These are phyloP conservation scores for Microbotryum lychnidis-dioicae DNA, from an alignment of 1,284 basidiomycete species.

Conservation along the genomic window DNA sequence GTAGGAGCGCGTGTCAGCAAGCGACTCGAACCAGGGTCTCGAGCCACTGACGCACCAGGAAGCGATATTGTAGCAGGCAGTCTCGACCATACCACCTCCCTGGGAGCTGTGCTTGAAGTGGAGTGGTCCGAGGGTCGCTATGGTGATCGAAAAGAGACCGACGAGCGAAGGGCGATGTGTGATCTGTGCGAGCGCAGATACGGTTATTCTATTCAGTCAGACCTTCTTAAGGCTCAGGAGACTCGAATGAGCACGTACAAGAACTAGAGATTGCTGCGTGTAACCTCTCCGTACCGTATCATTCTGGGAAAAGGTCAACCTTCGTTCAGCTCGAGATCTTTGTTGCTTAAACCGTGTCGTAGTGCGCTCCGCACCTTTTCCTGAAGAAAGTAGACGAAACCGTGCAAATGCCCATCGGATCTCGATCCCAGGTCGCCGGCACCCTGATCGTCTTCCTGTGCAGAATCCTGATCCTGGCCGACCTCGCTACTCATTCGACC, in stretches of 20 bases:
- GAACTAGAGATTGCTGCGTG: conserved; percentile 49
- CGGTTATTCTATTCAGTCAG: background rate
- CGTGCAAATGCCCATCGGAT: conserved; percentile 65
- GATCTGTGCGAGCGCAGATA: conserved; percentile 10
- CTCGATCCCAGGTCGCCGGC: conserved; percentile 34
- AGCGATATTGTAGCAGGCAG: conserved; percentile 74
- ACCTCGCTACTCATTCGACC: background rate
- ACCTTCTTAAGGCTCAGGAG: no score
- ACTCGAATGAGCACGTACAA: background rate
- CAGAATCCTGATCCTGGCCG: conserved; percentile 29
- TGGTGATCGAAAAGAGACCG: conserved; percentile 61
- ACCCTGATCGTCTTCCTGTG: conserved; percentile 41
- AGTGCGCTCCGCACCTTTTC: conserved; percentile 15
- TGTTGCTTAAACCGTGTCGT: no score
- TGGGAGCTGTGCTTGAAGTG: conserved; percentile 53
- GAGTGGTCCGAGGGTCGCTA: conserved; percentile 63
- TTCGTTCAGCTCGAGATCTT: no score
- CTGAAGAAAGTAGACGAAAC: conserved; percentile 52
- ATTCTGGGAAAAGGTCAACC: conserved; percentile 41
- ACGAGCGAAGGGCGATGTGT: conserved; percentile 76
- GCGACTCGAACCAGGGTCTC: conserved; percentile 37
- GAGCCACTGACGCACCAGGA: conserved; percentile 56
- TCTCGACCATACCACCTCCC: conserved; percentile 70
- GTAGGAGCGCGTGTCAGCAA: background rate
- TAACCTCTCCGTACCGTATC: conserved; percentile 67